Base-by-base conservation (phyloP, 768 basidiomycete species). In the Suillus luteus region DNA sequence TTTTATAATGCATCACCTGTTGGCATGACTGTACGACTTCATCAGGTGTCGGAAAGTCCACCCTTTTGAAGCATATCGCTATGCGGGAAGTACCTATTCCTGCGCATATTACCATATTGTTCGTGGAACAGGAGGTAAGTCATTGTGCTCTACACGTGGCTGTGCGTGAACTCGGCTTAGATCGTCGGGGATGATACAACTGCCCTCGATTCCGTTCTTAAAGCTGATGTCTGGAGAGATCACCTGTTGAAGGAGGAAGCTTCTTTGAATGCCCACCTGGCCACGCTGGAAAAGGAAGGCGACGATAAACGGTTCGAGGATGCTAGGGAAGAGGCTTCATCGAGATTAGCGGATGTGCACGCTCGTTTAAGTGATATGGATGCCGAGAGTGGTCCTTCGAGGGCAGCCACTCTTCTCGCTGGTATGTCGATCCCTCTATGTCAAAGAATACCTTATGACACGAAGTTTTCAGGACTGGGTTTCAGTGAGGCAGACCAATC, bases 221-320 rank as follows among this genome's bases (percentile, higher is more conserved):
- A 96, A 75, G 97, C 97, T n/a, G 97, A 99, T 73, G 97, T 99
- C 38, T 99, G 97, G 95, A 84, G 96, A 73, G 95, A 96, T 71
- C 91, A 93, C 67, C 81, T 98, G 19, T 77, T 97, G 58, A 90
- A 88, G 62, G 95, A 99, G 71, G 96, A 99, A 75, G 78, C 78
- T 0, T 77, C 82, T 24, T 80, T 98, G 52, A 95, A 96, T 70
- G 83, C 83, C 0, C 84, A 85, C 65, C 83, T 99, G 2, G 76
- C 85, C 0, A 85, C 83, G 64, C 81, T 96, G 14, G 95, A 97
- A 64, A 75, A 76, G 27, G 86, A 91, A 69, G 83, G 86, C 6
- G 91, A 92, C 65, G 92, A 92, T 58, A 91, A 90, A 67, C 84
- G 89, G 17, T 87, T 92, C 44, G 92, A 90, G 69, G 93, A 93